Base-by-base conservation (phyloP, 441 rosid species). In the Erysimum pusillum region DNA sequence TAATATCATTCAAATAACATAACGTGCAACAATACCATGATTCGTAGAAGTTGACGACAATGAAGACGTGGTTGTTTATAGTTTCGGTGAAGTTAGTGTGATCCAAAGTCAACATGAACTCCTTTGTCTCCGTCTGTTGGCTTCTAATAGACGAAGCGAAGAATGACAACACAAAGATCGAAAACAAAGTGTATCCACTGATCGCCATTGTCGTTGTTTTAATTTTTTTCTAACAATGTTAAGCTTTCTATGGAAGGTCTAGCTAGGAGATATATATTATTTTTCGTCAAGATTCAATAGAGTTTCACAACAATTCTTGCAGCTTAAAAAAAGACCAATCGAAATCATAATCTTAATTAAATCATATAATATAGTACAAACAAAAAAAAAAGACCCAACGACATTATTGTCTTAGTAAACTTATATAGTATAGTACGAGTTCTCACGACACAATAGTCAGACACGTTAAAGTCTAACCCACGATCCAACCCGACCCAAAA, bases 41-140 rank as follows among this genome's bases (percentile, higher is more conserved):
- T 69, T 97, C 94, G 78, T 94, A 94, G 83, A 92, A 94, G 75
- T 94, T 97, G 45, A 94, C 96, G 78, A 92, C 97, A 71, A 94
- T 76, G 85, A 94, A 88, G 38, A 91, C 84, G 71, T 88, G 91
- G 76, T 91, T 88, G 79, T 71, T 74, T 61, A 94, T 84, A 4
- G 85, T 83, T 7, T 92, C 96, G 18, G 83, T 75, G 85, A 92
- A 92, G 84, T 94, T 92, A 34, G 96, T 80, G 80, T 84, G 83
- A 83, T 88, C 97, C 76, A 92, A 78, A 0, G 97, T 92, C 76
- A 92, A 67, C 45, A 94, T 97, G 71, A 82, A 86, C 85, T 92
- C 94, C 87, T 87, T 77, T 49, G 87, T 77, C 71, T 81, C 90
- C 11, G 78, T 59, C 52, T 79, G 87, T 36, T 42, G 2, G 7